Conservation (phyloP, 2,329 filamentous ascomycete genomes). For the Aspergillus glaucus region DNA sequence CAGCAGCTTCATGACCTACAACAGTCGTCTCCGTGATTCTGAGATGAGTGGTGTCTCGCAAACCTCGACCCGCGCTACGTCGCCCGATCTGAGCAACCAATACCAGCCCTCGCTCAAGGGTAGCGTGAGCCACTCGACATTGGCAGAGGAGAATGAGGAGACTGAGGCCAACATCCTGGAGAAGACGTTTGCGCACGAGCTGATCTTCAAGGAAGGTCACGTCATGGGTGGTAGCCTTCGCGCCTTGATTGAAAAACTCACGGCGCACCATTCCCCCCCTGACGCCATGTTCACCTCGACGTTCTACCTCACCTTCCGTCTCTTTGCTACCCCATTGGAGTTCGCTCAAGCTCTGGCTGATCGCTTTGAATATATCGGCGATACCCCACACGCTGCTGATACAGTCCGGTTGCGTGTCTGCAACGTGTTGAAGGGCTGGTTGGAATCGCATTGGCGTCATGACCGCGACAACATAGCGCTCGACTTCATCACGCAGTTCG, state of each 20-base stretch:
- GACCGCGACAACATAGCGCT: slow-evolving; percentile 73
- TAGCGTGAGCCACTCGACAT: slow-evolving; percentile 58
- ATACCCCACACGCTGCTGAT: slow-evolving; percentile 65
- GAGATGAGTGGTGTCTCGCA: slow-evolving; percentile 74
- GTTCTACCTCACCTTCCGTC: slow-evolving; percentile 91
- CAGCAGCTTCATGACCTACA: slow-evolving; percentile 65
- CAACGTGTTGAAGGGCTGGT: slow-evolving; percentile 95
- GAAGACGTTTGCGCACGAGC: slow-evolving; percentile 83
- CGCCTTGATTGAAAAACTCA: slow-evolving; percentile 88
- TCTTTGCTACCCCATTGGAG: slow-evolving; percentile 76
- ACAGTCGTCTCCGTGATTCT: slow-evolving; percentile 67
- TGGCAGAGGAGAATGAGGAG: slow-evolving; percentile 71
- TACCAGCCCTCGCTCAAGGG: slow-evolving; percentile 60
- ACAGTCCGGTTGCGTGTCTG: slow-evolving; percentile 87
- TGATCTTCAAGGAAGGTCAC: slow-evolving; percentile 91
- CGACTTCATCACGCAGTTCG: slow-evolving; percentile 70
- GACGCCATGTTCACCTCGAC: slow-evolving; percentile 88
- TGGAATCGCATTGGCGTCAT: slow-evolving; percentile 91
- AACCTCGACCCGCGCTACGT: slow-evolving; percentile 80
- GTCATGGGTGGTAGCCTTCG: slow-evolving; percentile 87
- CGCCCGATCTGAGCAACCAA: slow-evolving; percentile 61
- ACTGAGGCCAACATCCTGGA: slow-evolving; percentile 80
- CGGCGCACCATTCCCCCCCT: slow-evolving; percentile 85
- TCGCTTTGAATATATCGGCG: slow-evolving; percentile 84
- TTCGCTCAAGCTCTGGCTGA: slow-evolving; percentile 80